phyloP scores from a whole-genome alignment of 306 rosid species.

The Potentilla sterilis region DNA sequence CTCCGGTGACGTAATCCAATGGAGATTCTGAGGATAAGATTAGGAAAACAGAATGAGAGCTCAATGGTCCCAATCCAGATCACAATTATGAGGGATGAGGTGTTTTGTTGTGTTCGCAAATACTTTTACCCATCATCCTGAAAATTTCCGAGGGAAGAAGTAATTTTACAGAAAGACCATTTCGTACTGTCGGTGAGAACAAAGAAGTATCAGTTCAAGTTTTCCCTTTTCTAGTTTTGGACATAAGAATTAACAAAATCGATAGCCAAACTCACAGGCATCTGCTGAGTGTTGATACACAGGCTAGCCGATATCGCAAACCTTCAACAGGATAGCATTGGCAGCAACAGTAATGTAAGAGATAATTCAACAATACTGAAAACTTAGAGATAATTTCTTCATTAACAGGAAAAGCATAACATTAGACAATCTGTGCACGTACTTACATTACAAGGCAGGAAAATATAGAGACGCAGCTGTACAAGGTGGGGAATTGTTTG shows the following conservation, averaged over 20 bases:
- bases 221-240: too few species aligned
- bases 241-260: neutral
- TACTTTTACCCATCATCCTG: neutral
- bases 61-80: neutral
- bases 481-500: slow-evolving; percentile 39
- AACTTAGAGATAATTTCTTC: neutral
- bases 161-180: neutral
- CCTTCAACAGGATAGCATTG: neutral
- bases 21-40: slow-evolving; percentile 3
- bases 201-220: neutral
- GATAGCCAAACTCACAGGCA: neutral
- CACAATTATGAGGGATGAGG: neutral
- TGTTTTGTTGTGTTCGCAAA: neutral
- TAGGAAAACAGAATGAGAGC: neutral
- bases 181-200: neutral
- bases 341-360: neutral
- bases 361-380: neutral
- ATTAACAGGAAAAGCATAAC: neutral
- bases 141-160: neutral
- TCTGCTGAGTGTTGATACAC: neutral
- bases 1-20: neutral
- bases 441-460: slow-evolving; percentile 43
- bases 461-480: slow-evolving; percentile 22
- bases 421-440: slow-evolving; percentile 28
- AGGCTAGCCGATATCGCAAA: neutral